Evolutionary conservation across 768 basidiomycete species (phyloP).

Genomic region (Tephrocybe sp.): DNA sequence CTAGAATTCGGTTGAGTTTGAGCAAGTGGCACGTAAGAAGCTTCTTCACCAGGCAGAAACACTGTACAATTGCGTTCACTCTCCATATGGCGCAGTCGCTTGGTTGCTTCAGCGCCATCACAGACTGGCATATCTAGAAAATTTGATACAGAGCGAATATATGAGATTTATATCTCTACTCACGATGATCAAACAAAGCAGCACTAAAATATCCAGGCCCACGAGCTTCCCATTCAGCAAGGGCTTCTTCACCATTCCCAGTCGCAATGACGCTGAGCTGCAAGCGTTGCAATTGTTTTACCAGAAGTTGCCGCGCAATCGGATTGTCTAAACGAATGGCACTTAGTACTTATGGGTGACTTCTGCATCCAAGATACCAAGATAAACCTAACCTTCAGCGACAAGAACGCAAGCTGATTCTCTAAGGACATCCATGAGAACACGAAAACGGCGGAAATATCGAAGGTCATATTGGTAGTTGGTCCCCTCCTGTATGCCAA

Average conservation of each 20-base stretch:
- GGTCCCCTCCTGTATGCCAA: not conserved
- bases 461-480: not conserved
- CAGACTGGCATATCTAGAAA: conserved; percentile 74
- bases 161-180: conserved; percentile 23
- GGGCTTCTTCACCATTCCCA: conserved; percentile 66
- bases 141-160: not conserved
- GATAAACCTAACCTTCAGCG: not conserved
- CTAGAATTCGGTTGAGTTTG: conserved; percentile 29
- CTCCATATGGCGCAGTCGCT: conserved; percentile 60
- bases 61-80: conserved; percentile 48
- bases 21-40: conserved; percentile 2
- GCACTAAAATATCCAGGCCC: conserved; percentile 67
- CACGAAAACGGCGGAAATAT: conserved; percentile 4
- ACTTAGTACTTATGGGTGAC: not conserved
- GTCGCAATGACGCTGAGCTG: conserved; percentile 62
- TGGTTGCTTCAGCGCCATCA: conserved; percentile 74
- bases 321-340: conserved; percentile 52
- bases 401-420: conserved; percentile 1
- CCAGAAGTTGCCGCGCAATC: conserved; percentile 63
- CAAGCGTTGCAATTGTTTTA: conserved; percentile 65
- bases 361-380: not conserved
- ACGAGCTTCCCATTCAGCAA: conserved; percentile 66
- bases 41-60: conserved; percentile 59
- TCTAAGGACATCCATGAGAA: conserved; percentile 2
- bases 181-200: conserved; percentile 75